These are phyloP conservation scores for Sphaerostilbella broomeana DNA, from an alignment of 2,329 filamentous ascomycete species.

Conservation along the genomic window DNA sequence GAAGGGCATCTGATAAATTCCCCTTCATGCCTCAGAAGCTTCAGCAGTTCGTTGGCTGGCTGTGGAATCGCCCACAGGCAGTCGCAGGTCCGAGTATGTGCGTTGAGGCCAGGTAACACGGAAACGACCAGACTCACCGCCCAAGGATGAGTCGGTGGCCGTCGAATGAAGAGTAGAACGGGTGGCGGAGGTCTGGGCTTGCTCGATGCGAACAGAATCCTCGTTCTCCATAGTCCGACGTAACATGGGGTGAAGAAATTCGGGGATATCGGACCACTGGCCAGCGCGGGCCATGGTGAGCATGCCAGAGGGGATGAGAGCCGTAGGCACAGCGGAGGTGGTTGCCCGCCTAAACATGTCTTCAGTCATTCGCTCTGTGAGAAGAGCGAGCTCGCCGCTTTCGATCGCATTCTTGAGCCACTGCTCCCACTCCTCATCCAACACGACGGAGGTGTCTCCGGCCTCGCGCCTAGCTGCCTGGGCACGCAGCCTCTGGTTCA, in stretches of 20 bases:
- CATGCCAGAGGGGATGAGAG: slow-evolving; percentile 45
- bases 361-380: slow-evolving; percentile 37
- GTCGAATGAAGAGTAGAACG: slow-evolving; percentile 3
- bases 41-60: slow-evolving; percentile 18
- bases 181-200: slow-evolving; percentile 6
- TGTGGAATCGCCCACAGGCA: slow-evolving; percentile 30
- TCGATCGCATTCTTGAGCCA: slow-evolving; percentile 67
- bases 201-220: slow-evolving; percentile 15
- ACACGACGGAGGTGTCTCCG: slow-evolving; percentile 49
- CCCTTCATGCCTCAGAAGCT: slow-evolving; percentile 11
- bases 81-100: slow-evolving; percentile 32
- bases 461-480: slow-evolving; percentile 57
- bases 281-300: slow-evolving; percentile 49
- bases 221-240: slow-evolving; percentile 40
- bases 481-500: slow-evolving; percentile 59
- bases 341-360: slow-evolving; percentile 27
- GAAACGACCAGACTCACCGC: not conserved
- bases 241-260: slow-evolving; percentile 47
- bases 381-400: slow-evolving; percentile 47
- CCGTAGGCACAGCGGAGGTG: slow-evolving; percentile 22
- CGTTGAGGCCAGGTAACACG: slow-evolving; percentile 15
- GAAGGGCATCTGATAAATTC: not conserved
- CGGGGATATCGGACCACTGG: slow-evolving; percentile 52
- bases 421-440: slow-evolving; percentile 69
- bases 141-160: slow-evolving; percentile 9